Evolutionary conservation across 1,139 yeast genomes (phyloP), one percentile per base, ranked within the genome.

Genomic region (Diutina catenulata): DNA sequence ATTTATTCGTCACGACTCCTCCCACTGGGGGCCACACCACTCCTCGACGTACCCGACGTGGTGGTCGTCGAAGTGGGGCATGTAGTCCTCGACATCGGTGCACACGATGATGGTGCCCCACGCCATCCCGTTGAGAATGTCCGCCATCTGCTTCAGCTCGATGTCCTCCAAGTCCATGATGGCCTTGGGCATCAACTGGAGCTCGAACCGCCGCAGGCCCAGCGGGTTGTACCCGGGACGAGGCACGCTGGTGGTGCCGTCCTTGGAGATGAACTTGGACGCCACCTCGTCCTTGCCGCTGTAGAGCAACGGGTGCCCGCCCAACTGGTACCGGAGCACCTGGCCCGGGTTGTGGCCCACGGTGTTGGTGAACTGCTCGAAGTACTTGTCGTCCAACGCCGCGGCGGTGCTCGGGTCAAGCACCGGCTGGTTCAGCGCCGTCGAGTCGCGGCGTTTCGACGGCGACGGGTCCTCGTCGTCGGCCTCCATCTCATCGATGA

Each of bases 1-100:
- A 6, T 20, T 15, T 29, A 29, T 19, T 27, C 22, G 15, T 25
- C 9, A 11, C 27, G 14, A 60, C 45, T 72, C 78, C 56, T 91
- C 98, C 97, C 97, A 91, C 58, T 91, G 98, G 10, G 88, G 95
- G 22, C 91, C 95, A 45, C 83, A 82, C 80, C 81, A 83, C 56
- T 91, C 98, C 52, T 83, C 87, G 1, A 80, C 72, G 50, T 91
- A 91, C 0, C 84, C 95, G 16, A 86, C 91, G 33, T 76, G 73
- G 42, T 76, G 64, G 2, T 61, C 69, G 41, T 66, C 73, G 46
- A 80, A 81, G 20, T 69, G 53, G 1, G 93, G 86, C 11, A 74
- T 61, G 43, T 61, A 70, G 54, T 91, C 95, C 44, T 79, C 81
- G 4, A 60, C 59, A 48, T 87, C 93, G 0, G 96, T 83, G 33